A percentile compares a stretch with the other conserved stretches of the same genome.
These are phyloP conservation scores for Aureobasidium uvarum DNA, from an alignment of 2,329 filamentous ascomycete genomes.

Conservation along the genomic window DNA sequence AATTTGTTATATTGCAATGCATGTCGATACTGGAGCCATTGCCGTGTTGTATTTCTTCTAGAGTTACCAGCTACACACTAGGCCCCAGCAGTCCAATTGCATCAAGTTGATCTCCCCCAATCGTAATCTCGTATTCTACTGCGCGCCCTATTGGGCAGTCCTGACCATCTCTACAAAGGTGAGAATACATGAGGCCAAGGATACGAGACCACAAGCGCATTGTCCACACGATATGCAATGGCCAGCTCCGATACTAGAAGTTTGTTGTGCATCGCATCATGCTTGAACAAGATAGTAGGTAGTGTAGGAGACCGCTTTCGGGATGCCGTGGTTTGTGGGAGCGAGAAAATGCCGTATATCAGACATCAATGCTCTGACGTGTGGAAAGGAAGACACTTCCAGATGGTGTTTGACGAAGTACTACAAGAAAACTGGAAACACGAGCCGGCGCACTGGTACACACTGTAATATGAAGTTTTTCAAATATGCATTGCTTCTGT, in stretches of 20 bases:
- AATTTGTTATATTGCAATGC: neutral
- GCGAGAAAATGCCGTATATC: neutral
- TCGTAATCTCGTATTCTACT: neutral
- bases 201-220: neutral
- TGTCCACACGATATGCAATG: neutral
- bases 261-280: neutral
- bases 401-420: neutral
- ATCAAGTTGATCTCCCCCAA: too few species aligned
- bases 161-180: neutral
- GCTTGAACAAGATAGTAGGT: neutral
- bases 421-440: slow-evolving; percentile 9
- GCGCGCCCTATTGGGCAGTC: neutral
- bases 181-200: neutral
- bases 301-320: neutral
- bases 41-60: too few species aligned
- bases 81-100: too few species aligned
- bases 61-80: too few species aligned
- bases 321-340: too few species aligned
- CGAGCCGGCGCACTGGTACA: slow-evolving; percentile 2
- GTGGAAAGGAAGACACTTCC: neutral
- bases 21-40: neutral
- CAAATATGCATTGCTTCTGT: slow-evolving; percentile 19
- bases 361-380: neutral
- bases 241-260: neutral
- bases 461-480: neutral